These are phyloP conservation scores for Trypanosoma avium DNA, from an alignment of 208 protist genomes.

Conservation along the genomic window DNA sequence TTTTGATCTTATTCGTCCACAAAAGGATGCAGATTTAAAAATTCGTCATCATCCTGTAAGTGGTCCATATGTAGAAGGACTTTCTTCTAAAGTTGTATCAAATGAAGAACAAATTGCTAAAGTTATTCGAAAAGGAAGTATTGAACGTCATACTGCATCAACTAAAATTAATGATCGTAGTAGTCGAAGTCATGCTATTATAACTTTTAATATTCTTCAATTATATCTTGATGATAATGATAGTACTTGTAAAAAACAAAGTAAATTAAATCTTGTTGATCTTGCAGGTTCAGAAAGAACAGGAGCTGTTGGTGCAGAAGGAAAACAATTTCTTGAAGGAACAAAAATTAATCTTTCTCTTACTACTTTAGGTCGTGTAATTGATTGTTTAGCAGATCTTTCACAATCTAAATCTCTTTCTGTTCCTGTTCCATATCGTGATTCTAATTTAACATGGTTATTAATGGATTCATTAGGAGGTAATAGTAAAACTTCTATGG, in stretches of 20 bases:
- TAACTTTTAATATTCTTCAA: constrained; percentile 73
- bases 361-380: constrained; percentile 89
- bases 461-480: constrained; percentile 87
- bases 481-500: constrained; percentile 94
- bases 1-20: constrained; percentile 63
- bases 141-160: constrained; percentile 76
- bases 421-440: constrained; percentile 71
- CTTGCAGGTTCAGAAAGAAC: constrained; percentile 92
- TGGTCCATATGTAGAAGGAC: constrained; percentile 81
- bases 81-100: constrained; percentile 47
- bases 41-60: constrained; percentile 64
- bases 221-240: constrained; percentile 52
- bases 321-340: constrained; percentile 67
- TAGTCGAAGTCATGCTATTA: constrained; percentile 87
- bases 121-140: constrained; percentile 71
- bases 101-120: constrained; percentile 66
- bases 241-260: constrained; percentile 56
- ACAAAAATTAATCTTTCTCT: constrained; percentile 93
- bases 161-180: constrained; percentile 91
- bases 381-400: constrained; percentile 79
- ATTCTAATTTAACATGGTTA: constrained; percentile 86
- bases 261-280: constrained; percentile 93
- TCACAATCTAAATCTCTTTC: constrained; percentile 52
- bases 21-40: constrained; percentile 47
- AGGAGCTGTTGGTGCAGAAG: constrained; percentile 57